Evolutionary conservation across 1,284 basidiomycete species (phyloP), one percentile per base, ranked within the genome.

Genomic region (Irpex rosettiformis): DNA sequence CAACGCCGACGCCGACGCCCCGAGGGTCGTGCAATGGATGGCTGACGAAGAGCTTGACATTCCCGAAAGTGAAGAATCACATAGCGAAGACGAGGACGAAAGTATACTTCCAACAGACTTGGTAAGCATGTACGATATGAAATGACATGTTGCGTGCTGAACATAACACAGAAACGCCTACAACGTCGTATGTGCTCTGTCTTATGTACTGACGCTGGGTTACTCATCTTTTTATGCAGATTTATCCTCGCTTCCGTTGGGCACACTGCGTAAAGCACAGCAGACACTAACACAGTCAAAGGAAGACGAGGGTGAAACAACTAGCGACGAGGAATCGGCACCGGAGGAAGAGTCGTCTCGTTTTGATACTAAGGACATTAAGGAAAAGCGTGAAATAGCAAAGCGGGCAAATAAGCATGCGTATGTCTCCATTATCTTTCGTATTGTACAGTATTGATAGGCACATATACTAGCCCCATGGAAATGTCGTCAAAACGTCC

Each of bases 401-500:
- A 91, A 89, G 71, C 80, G 96, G 49, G 73, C 82, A 3, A 85
- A 84, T 71, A 98, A 98, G 70, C 91, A 97, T 75, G 94, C 96
- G 90, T 96, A 73, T 66, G 93, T 81, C 43, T 2, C n/a, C n/a
- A n/a, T n/a, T n/a, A n/a, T n/a, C n/a, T n/a, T n/a, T n/a, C n/a
- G n/a, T n/a, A n/a, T n/a, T n/a, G n/a, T n/a, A n/a, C n/a, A n/a
- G n/a, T n/a, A n/a, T 29, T 54, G 28, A 28, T 4, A 25, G 57
- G 54, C 57, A 60, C 10, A 24, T 47, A 60, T 25, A 43, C 21
- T 52, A 96, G 93, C 1, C 96, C 94, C 3, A 83, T 78, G 42
- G 93, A 94, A 67, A 79, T 93, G 62, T 90, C 90, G 5, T 93
- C 94, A 0, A 97, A 96, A 72, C 83, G 82, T 64, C 93, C 94